These are phyloP conservation scores for Candida verbasci DNA, from an alignment of 805 yeast species.

Conservation along the genomic window DNA sequence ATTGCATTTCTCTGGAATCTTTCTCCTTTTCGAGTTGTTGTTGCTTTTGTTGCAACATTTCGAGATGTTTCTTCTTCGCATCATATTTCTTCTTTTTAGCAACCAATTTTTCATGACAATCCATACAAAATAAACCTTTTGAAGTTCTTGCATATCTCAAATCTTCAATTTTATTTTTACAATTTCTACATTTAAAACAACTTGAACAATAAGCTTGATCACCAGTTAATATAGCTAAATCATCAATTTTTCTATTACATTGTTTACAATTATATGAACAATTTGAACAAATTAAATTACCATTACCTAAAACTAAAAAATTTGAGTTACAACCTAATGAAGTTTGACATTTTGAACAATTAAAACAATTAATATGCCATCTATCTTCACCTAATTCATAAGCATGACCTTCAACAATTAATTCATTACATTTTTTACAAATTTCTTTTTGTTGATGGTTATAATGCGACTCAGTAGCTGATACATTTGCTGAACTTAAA, in stretches of 20 bases:
- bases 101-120: conserved; percentile 79
- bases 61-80: conserved; percentile 33
- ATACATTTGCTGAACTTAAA: not conserved
- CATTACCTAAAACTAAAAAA: conserved; percentile 88
- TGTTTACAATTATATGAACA: conserved; percentile 89
- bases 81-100: conserved; percentile 70
- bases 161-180: conserved; percentile 82
- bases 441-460: conserved; percentile 12
- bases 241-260: conserved; percentile 84
- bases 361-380: conserved; percentile 94
- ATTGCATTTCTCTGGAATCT: not conserved
- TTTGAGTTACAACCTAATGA: conserved; percentile 83
- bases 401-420: conserved; percentile 87
- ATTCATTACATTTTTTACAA: conserved; percentile 36
- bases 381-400: conserved; percentile 91
- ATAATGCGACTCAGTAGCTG: not conserved
- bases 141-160: conserved; percentile 88
- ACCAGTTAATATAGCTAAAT: conserved; percentile 90
- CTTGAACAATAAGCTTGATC: conserved; percentile 90
- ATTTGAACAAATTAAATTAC: conserved; percentile 81
- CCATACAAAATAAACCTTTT: conserved; percentile 89
- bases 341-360: conserved; percentile 78
- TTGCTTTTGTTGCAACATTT: conserved; percentile 9
- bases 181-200: conserved; percentile 87
- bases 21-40: conserved; percentile 8